Percentiles rank a stretch among this genome's conserved stretches.
These are phyloP conservation scores for Penicillium paradoxum DNA, from an alignment of 495 filamentous ascomycete genomes.

Conservation along the genomic window DNA sequence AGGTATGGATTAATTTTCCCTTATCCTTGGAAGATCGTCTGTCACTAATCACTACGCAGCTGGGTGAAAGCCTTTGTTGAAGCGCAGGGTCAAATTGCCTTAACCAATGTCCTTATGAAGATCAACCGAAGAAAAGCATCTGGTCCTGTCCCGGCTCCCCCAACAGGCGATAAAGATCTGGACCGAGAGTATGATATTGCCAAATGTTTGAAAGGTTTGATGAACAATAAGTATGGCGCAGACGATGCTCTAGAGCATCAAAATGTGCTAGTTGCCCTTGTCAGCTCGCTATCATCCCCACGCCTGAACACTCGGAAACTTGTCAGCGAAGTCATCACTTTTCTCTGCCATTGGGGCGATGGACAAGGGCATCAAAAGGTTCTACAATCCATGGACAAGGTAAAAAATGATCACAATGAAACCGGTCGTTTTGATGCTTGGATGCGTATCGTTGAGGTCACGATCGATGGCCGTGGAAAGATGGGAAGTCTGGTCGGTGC, in stretches of 20 bases:
- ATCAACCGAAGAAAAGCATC: constrained; percentile 82
- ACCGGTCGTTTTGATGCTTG: constrained; percentile 97
- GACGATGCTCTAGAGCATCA: constrained; percentile 94
- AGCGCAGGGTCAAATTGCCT: constrained; percentile 92
- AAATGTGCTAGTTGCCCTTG: constrained; percentile 81
- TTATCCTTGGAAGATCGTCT: not conserved
- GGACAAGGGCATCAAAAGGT: constrained; percentile 95
- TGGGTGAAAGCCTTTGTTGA: constrained; percentile 98
- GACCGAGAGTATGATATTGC: constrained; percentile 97
- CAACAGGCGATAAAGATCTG: constrained; percentile 72
- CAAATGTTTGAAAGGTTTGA: constrained; percentile 92
- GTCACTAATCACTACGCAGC: constrained; percentile 28
- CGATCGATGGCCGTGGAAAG: constrained; percentile 93
- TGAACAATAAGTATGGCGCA: constrained; percentile 99
- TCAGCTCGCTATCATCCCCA: constrained; percentile 80
- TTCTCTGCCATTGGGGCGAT: constrained; percentile 93
- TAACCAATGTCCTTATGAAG: constrained; percentile 89
- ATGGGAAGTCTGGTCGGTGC: constrained; percentile 97
- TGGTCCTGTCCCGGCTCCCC: constrained; percentile 63
- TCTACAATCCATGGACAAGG: constrained; percentile 84
- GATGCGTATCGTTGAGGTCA: constrained; percentile 98
- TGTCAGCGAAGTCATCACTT: constrained; percentile 93
- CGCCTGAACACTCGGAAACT: constrained; percentile 89
- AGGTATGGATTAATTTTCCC: constrained; percentile 40
- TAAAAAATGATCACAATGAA: constrained; percentile 84